Percentiles rank a stretch among this genome's conserved stretches.
Evolutionary conservation across 148 eudicot species (phyloP).

Genomic region (Persicaria tinctoria): DNA sequence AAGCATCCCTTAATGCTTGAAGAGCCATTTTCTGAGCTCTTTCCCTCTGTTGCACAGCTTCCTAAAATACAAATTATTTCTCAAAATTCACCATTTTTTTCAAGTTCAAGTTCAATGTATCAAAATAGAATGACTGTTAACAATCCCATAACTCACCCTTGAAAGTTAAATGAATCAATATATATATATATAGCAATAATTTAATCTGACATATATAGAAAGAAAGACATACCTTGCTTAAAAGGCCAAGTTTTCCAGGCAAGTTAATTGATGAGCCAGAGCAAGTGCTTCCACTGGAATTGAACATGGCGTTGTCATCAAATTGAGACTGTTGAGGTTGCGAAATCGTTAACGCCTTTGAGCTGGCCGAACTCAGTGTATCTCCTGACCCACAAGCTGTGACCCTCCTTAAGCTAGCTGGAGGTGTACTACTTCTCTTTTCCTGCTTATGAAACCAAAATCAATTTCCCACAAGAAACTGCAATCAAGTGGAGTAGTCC

Average conservation of each 20-base stretch:
- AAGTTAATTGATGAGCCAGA: constrained; percentile 48
- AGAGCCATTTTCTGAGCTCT: constrained; percentile 87
- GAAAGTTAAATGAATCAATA: no score
- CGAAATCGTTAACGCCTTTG: constrained; percentile 9
- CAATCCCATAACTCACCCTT: no score
- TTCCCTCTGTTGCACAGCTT: constrained; percentile 76
- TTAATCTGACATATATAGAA: background rate
- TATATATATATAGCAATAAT: background rate
- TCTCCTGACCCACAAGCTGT: background rate
- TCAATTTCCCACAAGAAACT: no score
- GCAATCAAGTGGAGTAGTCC: background rate
- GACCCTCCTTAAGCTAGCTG: constrained; percentile 53
- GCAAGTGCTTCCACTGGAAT: constrained; percentile 10
- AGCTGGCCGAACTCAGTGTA: constrained; percentile 20
- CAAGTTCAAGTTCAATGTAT: no score
- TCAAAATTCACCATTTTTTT: background rate
- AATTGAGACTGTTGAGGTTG: constrained; percentile 35
- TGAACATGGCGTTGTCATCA: constrained; percentile 41
- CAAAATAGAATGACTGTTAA: no score
- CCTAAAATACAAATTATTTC: constrained; percentile 16
- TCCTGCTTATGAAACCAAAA: constrained; percentile 31
- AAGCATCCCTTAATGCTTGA: constrained; percentile 83
- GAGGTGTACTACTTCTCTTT: constrained; percentile 76
- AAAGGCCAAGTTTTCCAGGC: constrained; percentile 65
- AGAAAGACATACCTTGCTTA: constrained; percentile 41